A percentile compares a stretch with the other conserved stretches of the same genome.
These are phyloP conservation scores for Nidularia pulvinata DNA, from an alignment of 768 basidiomycete genomes.

Conservation along the genomic window DNA sequence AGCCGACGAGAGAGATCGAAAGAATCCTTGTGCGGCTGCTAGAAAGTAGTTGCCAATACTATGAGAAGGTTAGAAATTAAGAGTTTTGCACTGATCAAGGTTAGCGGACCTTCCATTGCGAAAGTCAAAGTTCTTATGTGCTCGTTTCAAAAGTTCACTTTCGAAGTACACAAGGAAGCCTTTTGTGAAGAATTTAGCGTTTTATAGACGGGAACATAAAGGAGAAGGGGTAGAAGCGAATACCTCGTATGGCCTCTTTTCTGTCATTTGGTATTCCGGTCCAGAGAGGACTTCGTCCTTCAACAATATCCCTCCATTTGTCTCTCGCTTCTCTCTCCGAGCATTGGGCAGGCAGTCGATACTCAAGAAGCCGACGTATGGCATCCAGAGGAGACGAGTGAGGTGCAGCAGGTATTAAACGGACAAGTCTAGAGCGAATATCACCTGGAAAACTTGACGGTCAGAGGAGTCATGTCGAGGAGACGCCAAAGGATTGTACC, in stretches of 20 bases:
- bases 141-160: constrained; percentile 81
- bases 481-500: constrained; percentile 37
- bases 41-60: constrained; percentile 93
- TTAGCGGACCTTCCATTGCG: constrained; percentile 73
- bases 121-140: constrained; percentile 95
- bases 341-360: constrained; percentile 72
- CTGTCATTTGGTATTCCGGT: constrained; percentile 83
- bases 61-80: constrained; percentile 1
- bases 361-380: constrained; percentile 75
- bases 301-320: constrained; percentile 92
- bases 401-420: constrained; percentile 70
- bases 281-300: constrained; percentile 85
- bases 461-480: neutral
- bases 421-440: constrained; percentile 85
- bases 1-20: constrained; percentile 90
- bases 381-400: constrained; percentile 64
- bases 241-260: constrained; percentile 91
- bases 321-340: constrained; percentile 78
- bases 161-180: constrained; percentile 95
- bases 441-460: constrained; percentile 52
- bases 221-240: neutral
- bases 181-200: constrained; percentile 20
- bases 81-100: neutral
- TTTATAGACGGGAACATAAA: constrained; percentile 1
- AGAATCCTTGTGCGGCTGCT: constrained; percentile 86